phyloP scores from a whole-genome alignment of 2,329 filamentous ascomycete species.

The Esteya vermicola region DNA sequence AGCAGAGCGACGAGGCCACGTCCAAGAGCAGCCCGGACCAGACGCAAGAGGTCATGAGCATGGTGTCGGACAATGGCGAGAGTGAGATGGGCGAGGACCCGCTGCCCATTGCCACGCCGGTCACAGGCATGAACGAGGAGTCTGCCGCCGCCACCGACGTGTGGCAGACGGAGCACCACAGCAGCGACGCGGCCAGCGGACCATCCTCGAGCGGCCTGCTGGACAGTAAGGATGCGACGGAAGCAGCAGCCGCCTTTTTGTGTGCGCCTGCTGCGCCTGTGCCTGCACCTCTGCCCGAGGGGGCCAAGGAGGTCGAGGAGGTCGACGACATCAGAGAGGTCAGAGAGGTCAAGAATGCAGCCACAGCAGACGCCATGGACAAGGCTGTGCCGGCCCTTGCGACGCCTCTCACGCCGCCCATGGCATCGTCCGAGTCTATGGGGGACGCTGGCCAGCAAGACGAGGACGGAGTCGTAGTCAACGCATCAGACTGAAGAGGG shows the following conservation, averaged over 20 bases:
- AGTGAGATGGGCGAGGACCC: conserved; percentile 10
- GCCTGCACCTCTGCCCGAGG: background rate
- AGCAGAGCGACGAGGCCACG: background rate
- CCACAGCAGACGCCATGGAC: too few species aligned
- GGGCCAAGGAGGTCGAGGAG: background rate
- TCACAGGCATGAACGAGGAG: conserved; percentile 3
- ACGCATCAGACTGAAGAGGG: too few species aligned
- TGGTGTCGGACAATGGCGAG: conserved; percentile 11
- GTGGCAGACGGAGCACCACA: conserved; percentile 6
- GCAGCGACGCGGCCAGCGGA: conserved; percentile 2
- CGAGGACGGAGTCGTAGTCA: too few species aligned
- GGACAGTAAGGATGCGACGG: background rate
- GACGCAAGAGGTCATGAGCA: conserved; percentile 9
- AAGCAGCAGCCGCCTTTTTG: too few species aligned
- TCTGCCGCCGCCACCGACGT: background rate
- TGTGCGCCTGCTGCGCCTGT: background rate
- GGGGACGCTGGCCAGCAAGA: conserved; percentile 1
- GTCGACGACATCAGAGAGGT: background rate
- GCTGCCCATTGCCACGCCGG: conserved; percentile 7
- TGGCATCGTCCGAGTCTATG: conserved; percentile 6
- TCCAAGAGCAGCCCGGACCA: conserved; percentile 1
- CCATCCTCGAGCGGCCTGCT: background rate
- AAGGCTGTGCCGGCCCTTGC: background rate
- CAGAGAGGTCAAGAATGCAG: background rate
- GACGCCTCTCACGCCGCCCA: conserved; percentile 7